Percentiles rank a stretch among this genome's conserved stretches.
Evolutionary conservation across 345 rosid genomes (phyloP).

Genomic region (Microthlaspi erraticum): DNA sequence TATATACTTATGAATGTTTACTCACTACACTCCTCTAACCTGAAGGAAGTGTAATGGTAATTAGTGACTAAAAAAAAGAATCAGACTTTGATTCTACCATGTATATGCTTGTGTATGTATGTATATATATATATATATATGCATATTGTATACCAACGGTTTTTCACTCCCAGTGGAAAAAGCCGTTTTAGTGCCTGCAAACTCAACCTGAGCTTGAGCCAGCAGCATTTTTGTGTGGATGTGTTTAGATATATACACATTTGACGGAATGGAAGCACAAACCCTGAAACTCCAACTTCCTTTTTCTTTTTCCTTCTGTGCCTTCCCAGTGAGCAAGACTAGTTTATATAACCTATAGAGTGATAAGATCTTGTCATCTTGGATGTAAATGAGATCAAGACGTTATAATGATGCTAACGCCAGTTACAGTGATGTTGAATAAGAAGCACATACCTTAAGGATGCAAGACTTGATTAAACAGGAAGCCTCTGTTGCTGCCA

Average conservation of each 20-base stretch:
- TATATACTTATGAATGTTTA: conserved; percentile 35
- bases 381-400: not conserved
- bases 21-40: conserved; percentile 40
- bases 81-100: conserved; percentile 46
- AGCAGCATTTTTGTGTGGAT: conserved; percentile 18
- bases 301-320: conserved; percentile 32
- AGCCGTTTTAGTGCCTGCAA: conserved; percentile 22
- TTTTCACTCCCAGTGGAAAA: conserved; percentile 19
- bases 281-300: conserved; percentile 39
- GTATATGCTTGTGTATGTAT: conserved; percentile 44
- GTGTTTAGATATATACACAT: conserved; percentile 38
- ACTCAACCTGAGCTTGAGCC: conserved; percentile 39
- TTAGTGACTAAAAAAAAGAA: conserved; percentile 35
- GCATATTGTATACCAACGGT: conserved; percentile 31
- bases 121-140: conserved; percentile 9
- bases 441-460: conserved; percentile 34
- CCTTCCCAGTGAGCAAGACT: conserved; percentile 37
- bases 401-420: not conserved
- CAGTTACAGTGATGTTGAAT: not conserved
- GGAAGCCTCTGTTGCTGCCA: conserved; percentile 36
- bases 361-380: not conserved
- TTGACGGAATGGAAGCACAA: conserved; percentile 37
- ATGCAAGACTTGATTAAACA: conserved; percentile 43
- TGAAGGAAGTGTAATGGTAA: conserved; percentile 40
- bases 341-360: conserved; percentile 30